Percentiles rank a stretch among this genome's conserved stretches.
phyloP scores from a whole-genome alignment of 306 rosid species.

The Trifolium fragiferum region DNA sequence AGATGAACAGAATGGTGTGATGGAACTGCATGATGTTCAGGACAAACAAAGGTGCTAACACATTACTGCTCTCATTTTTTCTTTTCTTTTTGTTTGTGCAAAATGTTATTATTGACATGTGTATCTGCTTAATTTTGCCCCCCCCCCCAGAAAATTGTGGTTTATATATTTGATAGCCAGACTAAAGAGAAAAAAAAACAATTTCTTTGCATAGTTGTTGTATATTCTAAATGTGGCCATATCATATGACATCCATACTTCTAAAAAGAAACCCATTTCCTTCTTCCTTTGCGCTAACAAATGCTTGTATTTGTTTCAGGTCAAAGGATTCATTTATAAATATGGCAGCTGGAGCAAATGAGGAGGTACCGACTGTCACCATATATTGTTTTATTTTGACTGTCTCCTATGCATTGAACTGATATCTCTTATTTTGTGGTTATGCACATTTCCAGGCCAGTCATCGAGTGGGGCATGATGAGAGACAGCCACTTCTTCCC shows the following conservation, averaged over 20 bases:
- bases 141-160: not conserved
- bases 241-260: slow-evolving; percentile 9
- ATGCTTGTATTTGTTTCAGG: slow-evolving; percentile 53
- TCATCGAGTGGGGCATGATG: slow-evolving; percentile 76
- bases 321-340: slow-evolving; percentile 82
- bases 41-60: slow-evolving; percentile 69
- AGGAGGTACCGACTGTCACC: slow-evolving; percentile 65
- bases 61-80: slow-evolving; percentile 27
- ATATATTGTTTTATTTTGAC: slow-evolving; percentile 23
- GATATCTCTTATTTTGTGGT: slow-evolving; percentile 10
- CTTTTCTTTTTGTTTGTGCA: not conserved
- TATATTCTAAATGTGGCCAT: slow-evolving; percentile 6
- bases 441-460: slow-evolving; percentile 62
- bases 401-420: not conserved
- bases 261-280: not conserved
- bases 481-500: slow-evolving; percentile 95
- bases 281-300: slow-evolving; percentile 32
- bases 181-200: slow-evolving; percentile 15
- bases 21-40: slow-evolving; percentile 73
- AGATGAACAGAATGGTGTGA: slow-evolving; percentile 77
- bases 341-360: slow-evolving; percentile 97
- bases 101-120: not conserved
- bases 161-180: slow-evolving; percentile 16
- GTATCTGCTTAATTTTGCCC: slow-evolving; percentile 16
- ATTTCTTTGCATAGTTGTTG: slow-evolving; percentile 22